Percentiles rank a stretch among this genome's conserved stretches.
Evolutionary conservation across 805 yeast species (phyloP).

Genomic region (Blastobotrys americana): DNA sequence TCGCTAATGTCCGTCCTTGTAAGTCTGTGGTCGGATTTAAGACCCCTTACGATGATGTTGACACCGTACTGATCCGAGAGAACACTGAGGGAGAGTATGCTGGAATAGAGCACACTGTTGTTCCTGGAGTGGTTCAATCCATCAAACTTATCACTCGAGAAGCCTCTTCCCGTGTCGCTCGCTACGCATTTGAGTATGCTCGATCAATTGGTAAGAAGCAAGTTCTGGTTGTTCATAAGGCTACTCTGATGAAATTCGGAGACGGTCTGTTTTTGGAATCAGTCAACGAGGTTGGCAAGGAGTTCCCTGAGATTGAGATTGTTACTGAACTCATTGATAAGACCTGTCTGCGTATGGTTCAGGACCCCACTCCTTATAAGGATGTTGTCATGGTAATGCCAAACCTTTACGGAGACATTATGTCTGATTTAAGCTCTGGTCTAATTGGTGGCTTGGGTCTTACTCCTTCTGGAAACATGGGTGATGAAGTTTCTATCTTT

Average conservation of each 20-base stretch:
- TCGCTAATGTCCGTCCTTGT: constrained; percentile 97
- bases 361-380: constrained; percentile 81
- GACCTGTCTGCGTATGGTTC: constrained; percentile 84
- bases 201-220: constrained; percentile 78
- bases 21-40: constrained; percentile 87
- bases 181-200: constrained; percentile 97
- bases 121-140: constrained; percentile 97
- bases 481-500: constrained; percentile 93
- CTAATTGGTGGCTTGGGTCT: constrained; percentile 97
- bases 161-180: constrained; percentile 93
- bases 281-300: constrained; percentile 82
- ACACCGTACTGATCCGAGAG: constrained; percentile 94
- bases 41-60: constrained; percentile 84
- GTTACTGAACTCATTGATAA: constrained; percentile 88
- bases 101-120: constrained; percentile 96
- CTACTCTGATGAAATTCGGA: constrained; percentile 95
- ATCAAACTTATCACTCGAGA: constrained; percentile 94
- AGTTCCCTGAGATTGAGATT: constrained; percentile 83
- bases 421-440: constrained; percentile 97
- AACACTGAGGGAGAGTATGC: constrained; percentile 99
- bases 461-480: constrained; percentile 99
- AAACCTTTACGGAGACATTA: constrained; percentile 97
- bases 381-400: constrained; percentile 97
- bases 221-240: constrained; percentile 94
- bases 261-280: constrained; percentile 94